Evolutionary conservation across 257 asterid species (phyloP).

Genomic region (Solanum etuberosum): DNA sequence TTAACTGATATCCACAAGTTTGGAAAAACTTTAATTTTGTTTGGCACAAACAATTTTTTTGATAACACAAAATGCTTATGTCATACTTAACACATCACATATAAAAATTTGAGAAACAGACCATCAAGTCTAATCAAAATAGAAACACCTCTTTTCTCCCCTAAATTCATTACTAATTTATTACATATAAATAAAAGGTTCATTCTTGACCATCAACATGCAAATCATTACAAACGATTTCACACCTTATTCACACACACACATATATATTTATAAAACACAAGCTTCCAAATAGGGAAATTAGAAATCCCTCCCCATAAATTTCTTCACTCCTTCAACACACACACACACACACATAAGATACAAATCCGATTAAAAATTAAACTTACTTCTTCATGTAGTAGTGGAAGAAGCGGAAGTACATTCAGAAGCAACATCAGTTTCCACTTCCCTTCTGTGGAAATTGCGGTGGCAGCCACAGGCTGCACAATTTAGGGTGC

Average conservation of each 20-base stretch:
- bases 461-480: slow-evolving; percentile 88
- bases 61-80: neutral
- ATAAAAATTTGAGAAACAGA: neutral
- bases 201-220: neutral
- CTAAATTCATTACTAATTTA: neutral
- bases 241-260: neutral
- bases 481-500: slow-evolving; percentile 75
- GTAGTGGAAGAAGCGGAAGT: slow-evolving; percentile 7
- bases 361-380: neutral
- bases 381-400: neutral
- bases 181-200: neutral
- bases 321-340: neutral
- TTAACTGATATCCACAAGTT: neutral
- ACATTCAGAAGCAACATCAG: slow-evolving; percentile 28
- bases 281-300: neutral
- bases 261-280: neutral
- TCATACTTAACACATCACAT: neutral
- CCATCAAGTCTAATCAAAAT: neutral
- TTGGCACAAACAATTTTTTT: neutral
- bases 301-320: neutral
- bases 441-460: slow-evolving; percentile 51
- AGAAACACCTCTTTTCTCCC: neutral
- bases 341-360: neutral
- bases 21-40: neutral
- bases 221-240: neutral